Percentiles rank a stretch among this genome's conserved stretches.
Conservation (phyloP, 2,329 filamentous ascomycete species). For the Lasiodiplodia sp. region DNA sequence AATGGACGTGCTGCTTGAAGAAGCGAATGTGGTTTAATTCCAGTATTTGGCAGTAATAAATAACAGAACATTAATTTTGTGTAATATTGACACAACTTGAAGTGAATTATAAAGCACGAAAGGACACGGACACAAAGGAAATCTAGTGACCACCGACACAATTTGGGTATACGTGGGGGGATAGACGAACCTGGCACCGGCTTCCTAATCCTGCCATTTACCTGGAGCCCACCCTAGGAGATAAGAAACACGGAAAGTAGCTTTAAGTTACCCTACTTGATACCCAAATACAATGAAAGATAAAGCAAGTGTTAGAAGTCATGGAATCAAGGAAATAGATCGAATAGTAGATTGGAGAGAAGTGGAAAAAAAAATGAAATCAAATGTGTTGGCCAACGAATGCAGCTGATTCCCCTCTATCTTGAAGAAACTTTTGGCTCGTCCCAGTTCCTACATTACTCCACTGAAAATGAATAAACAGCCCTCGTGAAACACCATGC, state of each 20-base stretch:
- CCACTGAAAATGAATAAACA: constrained; percentile 11
- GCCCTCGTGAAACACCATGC: constrained; percentile 20
- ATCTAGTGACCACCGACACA: constrained; percentile 21
- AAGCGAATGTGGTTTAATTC: constrained; percentile 4
- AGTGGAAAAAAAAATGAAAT: constrained; percentile 10
- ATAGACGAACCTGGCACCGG: constrained; percentile 13
- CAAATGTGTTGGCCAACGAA: constrained; percentile 18
- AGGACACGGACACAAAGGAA: constrained; percentile 14
- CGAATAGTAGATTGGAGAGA: constrained; percentile 9
- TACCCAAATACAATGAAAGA: constrained; percentile 4
- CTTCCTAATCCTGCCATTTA: constrained; percentile 14
- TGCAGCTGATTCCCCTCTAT: constrained; percentile 21
- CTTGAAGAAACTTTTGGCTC: constrained; percentile 25
- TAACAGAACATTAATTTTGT: constrained; percentile 14
- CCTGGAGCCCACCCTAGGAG: constrained; percentile 18
- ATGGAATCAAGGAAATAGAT: constrained; percentile 4
- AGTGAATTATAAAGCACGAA: constrained; percentile 2
- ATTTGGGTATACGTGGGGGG: constrained; percentile 23
- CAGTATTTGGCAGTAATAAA: neutral
- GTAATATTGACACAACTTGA: constrained; percentile 12
- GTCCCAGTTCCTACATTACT: constrained; percentile 23
- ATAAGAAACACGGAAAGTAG: neutral
- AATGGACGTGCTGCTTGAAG: neutral
- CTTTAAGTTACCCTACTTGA: neutral
- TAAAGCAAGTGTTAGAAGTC: neutral